These are phyloP conservation scores for Calonectria hongkongensis DNA, from an alignment of 2,329 filamentous ascomycete genomes.

Conservation along the genomic window DNA sequence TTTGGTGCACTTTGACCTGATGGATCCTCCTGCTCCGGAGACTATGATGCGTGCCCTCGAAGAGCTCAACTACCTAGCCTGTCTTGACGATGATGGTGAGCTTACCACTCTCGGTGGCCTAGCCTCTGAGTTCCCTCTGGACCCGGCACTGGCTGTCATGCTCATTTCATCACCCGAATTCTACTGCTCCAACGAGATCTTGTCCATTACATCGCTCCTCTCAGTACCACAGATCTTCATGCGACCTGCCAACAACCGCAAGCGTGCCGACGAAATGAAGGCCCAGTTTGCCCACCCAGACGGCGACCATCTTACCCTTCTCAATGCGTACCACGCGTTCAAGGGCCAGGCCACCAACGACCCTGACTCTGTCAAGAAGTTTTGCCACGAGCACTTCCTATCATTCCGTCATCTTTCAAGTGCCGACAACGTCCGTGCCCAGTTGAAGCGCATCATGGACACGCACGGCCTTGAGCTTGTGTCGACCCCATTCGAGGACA, in stretches of 20 bases:
- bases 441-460: slow-evolving; percentile 98
- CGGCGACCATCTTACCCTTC: slow-evolving; percentile 95
- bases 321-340: slow-evolving; percentile 99
- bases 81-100: slow-evolving; percentile 96
- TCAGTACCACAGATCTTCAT: slow-evolving; percentile 97
- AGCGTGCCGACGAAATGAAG: slow-evolving; percentile 98
- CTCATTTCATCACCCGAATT: slow-evolving; percentile 98
- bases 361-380: slow-evolving; percentile 85
- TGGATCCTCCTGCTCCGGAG: slow-evolving; percentile 98
- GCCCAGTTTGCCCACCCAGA: slow-evolving; percentile 92
- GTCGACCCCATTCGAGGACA: slow-evolving; percentile 93
- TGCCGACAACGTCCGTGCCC: slow-evolving; percentile 93
- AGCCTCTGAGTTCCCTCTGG: slow-evolving; percentile 95
- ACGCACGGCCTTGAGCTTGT: slow-evolving; percentile 89
- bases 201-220: slow-evolving; percentile 94
- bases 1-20: slow-evolving; percentile 97
- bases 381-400: slow-evolving; percentile 98
- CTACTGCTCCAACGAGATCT: slow-evolving; percentile 98
- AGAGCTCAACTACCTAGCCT: slow-evolving; percentile 97
- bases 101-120: slow-evolving; percentile 89
- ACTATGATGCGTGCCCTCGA: slow-evolving; percentile 98
- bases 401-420: slow-evolving; percentile 91
- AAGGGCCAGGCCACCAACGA: slow-evolving; percentile 78
- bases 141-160: slow-evolving; percentile 97
- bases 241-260: slow-evolving; percentile 88